A percentile compares a stretch with the other conserved stretches of the same genome.
These are phyloP conservation scores for Lenwebbia sp. DNA, from an alignment of 345 rosid genomes.

Conservation along the genomic window DNA sequence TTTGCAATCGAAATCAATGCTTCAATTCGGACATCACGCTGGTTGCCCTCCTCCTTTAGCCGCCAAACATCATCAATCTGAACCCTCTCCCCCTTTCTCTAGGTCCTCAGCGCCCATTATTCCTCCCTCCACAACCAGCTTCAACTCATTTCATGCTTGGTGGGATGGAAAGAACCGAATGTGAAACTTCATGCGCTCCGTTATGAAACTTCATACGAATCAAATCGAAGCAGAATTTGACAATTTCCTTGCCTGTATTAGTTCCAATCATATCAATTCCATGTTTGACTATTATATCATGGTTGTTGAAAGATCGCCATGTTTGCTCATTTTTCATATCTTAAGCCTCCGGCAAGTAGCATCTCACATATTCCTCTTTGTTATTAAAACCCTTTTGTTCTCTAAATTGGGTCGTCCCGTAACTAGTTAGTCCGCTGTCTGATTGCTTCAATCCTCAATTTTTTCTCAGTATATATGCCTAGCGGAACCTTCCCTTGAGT, in stretches of 20 bases:
- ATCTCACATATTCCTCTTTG: background rate
- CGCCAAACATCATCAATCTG: slow-evolving; percentile 6
- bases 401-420: background rate
- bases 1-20: background rate
- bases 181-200: background rate
- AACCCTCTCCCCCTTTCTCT: slow-evolving; percentile 12
- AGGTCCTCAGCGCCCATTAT: background rate
- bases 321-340: background rate
- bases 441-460: background rate
- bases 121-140: background rate
- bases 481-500: background rate
- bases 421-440: background rate
- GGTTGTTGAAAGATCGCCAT: background rate
- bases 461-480: background rate
- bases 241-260: background rate
- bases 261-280: background rate
- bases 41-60: slow-evolving; percentile 9
- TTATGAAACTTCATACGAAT: background rate
- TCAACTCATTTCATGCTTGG: background rate
- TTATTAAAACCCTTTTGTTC: background rate
- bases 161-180: background rate
- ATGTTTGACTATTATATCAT: background rate
- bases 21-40: background rate
- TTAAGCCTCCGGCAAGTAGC: background rate
- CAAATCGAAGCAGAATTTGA: background rate